phyloP scores from a whole-genome alignment of 2,329 filamentous ascomycete genomes.

The Pseudopithomyces chartarum region DNA sequence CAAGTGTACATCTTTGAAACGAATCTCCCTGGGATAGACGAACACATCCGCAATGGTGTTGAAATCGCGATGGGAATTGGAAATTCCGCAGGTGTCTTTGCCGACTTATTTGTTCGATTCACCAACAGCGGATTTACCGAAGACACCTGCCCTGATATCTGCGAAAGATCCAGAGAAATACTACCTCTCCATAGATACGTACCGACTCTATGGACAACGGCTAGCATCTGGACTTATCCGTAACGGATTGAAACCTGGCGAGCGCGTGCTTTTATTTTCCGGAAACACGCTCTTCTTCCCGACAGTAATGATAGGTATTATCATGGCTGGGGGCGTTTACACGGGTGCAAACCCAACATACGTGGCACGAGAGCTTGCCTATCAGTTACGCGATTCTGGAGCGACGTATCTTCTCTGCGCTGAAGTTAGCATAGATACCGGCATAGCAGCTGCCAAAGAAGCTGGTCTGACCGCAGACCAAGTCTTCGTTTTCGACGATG shows the following conservation, averaged over 20 bases:
- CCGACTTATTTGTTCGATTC: conserved; percentile 58
- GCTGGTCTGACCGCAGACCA: conserved; percentile 59
- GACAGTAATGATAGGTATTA: conserved; percentile 69
- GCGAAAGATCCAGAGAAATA: conserved; percentile 69
- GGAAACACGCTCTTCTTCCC: conserved; percentile 77
- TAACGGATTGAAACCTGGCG: conserved; percentile 66
- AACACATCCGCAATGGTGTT: conserved; percentile 53
- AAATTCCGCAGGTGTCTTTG: conserved; percentile 53
- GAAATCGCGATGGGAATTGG: conserved; percentile 55
- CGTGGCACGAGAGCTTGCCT: conserved; percentile 72
- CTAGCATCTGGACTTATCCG: conserved; percentile 70
- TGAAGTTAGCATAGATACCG: conserved; percentile 63
- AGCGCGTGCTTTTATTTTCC: conserved; percentile 75
- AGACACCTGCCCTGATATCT: conserved; percentile 63
- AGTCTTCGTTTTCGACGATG: conserved; percentile 71
- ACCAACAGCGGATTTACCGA: conserved; percentile 52
- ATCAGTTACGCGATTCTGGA: conserved; percentile 74
- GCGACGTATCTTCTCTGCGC: conserved; percentile 71
- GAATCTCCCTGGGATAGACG: background rate
- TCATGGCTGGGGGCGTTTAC: conserved; percentile 81
- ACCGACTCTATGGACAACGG: conserved; percentile 73
- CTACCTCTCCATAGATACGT: conserved; percentile 66
- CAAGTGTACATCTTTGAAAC: too few species aligned
- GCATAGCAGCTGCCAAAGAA: conserved; percentile 67
- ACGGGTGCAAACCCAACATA: conserved; percentile 74